Percentiles rank a stretch among this genome's conserved stretches.
Conservation (phyloP, 441 rosid genomes). For the Pelargonium cotyledonis region DNA sequence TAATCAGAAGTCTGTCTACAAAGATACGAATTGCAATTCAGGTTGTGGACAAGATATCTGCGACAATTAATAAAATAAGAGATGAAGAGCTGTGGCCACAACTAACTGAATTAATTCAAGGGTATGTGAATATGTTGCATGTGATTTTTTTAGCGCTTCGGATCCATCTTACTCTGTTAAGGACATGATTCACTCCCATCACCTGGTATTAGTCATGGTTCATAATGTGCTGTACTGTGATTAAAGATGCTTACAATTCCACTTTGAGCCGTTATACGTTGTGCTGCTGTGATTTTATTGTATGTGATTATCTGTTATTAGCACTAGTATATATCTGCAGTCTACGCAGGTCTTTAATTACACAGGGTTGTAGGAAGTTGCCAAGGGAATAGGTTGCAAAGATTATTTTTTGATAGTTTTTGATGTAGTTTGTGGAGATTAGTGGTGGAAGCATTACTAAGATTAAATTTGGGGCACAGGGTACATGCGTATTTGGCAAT, state of each 20-base stretch:
- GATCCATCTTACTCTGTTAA: neutral
- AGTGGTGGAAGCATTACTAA: neutral
- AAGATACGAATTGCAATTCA: conserved; percentile 87
- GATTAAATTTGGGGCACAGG: too few species aligned
- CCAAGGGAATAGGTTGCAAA: neutral
- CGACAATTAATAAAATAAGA: conserved; percentile 78
- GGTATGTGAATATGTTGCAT: conserved; percentile 39
- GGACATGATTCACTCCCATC: neutral
- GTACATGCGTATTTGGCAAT: too few species aligned
- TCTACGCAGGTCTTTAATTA: neutral
- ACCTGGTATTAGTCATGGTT: neutral
- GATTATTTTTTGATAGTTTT: neutral
- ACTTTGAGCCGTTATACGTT: neutral
- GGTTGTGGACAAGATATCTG: conserved; percentile 74
- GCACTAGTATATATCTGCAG: neutral
- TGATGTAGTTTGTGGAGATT: neutral
- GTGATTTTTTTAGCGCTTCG: neutral
- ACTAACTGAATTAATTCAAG: conserved; percentile 69
- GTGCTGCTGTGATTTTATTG: neutral
- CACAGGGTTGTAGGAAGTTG: neutral
- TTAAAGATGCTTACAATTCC: neutral
- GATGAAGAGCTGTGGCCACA: conserved; percentile 98
- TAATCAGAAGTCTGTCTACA: conserved; percentile 58
- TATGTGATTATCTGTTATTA: neutral
- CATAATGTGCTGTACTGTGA: neutral